These are phyloP conservation scores for Acaromyces ingoldii DNA, from an alignment of 1,284 basidiomycete genomes.

Conservation along the genomic window DNA sequence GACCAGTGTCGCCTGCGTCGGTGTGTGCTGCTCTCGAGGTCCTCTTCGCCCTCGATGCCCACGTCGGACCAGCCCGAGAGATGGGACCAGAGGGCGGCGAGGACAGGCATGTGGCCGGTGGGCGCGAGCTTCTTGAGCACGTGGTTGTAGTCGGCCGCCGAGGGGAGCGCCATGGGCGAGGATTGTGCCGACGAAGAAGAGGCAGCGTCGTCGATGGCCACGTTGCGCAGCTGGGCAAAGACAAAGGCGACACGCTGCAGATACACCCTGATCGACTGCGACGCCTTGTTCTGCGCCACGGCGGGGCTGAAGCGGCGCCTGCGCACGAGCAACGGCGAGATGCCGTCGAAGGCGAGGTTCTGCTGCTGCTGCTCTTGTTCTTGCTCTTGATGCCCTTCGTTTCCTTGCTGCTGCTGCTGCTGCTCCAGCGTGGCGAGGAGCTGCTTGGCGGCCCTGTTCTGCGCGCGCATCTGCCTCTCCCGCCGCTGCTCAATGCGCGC, in stretches of 20 bases:
- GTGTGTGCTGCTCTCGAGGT: background rate
- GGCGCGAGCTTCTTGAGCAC: slow-evolving; percentile 5
- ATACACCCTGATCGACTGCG: slow-evolving; percentile 21
- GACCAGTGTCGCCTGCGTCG: background rate
- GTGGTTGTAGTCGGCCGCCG: slow-evolving; percentile 12
- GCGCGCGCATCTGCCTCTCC: slow-evolving; percentile 9
- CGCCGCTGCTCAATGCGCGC: slow-evolving; percentile 1
- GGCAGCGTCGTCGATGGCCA: background rate
- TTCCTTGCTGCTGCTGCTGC: background rate
- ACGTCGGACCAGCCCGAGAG: slow-evolving; percentile 13
- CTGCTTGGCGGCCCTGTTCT: slow-evolving; percentile 11
- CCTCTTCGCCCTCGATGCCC: too few relatives aligned
- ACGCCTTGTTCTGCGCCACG: background rate
- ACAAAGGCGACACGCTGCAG: slow-evolving; percentile 29
- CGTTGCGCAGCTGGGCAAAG: slow-evolving; percentile 24
- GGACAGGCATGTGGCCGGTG: slow-evolving; percentile 21
- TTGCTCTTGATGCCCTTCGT: background rate
- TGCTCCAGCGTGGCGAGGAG: background rate
- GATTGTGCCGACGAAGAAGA: background rate
- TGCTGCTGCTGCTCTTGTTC: background rate
- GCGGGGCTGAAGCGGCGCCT: background rate
- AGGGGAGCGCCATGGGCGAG: slow-evolving; percentile 10
- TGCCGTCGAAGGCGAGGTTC: background rate
- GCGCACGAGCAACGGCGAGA: background rate
- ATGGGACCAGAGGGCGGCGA: slow-evolving; percentile 25